Conservation (phyloP, 192 early-diverging fungal species). For the Backusella tuberculispora region DNA sequence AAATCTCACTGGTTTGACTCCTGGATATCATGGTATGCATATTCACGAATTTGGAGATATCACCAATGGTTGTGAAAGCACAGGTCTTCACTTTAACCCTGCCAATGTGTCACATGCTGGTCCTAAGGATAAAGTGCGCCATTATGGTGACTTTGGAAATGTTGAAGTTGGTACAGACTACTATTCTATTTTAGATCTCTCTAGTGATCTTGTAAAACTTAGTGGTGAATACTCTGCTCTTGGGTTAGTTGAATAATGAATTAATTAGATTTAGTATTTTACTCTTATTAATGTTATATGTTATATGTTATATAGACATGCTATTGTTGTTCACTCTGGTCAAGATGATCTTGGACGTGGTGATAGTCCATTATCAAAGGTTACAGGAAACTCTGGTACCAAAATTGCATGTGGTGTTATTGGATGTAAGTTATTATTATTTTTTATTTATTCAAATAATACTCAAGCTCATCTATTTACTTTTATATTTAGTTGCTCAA, state of each 20-base stretch:
- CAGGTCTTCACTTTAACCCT: slow-evolving; percentile 87
- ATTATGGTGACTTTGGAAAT: slow-evolving; percentile 93
- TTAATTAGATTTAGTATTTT: background rate
- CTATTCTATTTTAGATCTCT: slow-evolving; percentile 45
- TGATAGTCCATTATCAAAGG: slow-evolving; percentile 61
- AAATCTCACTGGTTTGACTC: slow-evolving; percentile 61
- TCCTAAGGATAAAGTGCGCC: slow-evolving; percentile 62
- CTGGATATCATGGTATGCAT: slow-evolving; percentile 88
- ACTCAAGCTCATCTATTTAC: background rate
- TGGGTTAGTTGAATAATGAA: slow-evolving; percentile 48
- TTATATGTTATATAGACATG: slow-evolving; percentile 49
- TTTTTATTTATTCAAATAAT: background rate
- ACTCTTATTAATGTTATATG: background rate
- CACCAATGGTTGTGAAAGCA: slow-evolving; percentile 79
- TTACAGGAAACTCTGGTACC: slow-evolving; percentile 84
- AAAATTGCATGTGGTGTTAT: slow-evolving; percentile 87
- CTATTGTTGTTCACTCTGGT: slow-evolving; percentile 78
- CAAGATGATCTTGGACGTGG: slow-evolving; percentile 83
- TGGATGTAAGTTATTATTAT: slow-evolving; percentile 44
- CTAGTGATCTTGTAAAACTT: slow-evolving; percentile 64
- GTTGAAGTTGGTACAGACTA: slow-evolving; percentile 59
- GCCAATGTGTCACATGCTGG: slow-evolving; percentile 71
- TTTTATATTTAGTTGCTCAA: background rate
- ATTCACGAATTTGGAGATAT: slow-evolving; percentile 84
- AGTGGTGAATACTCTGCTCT: slow-evolving; percentile 70